These are phyloP conservation scores for Heliosperma pusillum DNA, from an alignment of 148 eudicot species.

Conservation along the genomic window DNA sequence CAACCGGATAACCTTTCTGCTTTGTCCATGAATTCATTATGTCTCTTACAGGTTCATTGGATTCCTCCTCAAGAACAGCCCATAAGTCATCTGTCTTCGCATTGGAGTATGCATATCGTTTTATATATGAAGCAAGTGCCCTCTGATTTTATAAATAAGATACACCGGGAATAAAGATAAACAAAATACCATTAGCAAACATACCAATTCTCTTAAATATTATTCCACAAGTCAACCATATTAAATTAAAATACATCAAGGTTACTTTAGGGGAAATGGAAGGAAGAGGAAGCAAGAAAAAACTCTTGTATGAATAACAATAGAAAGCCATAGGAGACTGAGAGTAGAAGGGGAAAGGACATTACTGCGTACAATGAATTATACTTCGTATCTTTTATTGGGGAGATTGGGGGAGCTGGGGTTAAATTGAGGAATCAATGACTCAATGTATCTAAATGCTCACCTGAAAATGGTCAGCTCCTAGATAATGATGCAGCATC, in stretches of 20 bases:
- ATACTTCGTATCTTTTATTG: too few relatives aligned
- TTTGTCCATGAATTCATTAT: constrained; percentile 94
- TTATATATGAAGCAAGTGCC: constrained; percentile 84
- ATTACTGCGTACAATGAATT: too few relatives aligned
- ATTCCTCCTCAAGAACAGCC: constrained; percentile 86
- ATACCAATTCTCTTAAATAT: neutral
- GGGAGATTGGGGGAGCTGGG: neutral
- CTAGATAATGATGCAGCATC: constrained; percentile 92
- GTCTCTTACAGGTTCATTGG: constrained; percentile 80
- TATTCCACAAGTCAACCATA: too few relatives aligned
- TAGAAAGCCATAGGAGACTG: too few relatives aligned
- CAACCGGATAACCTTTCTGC: constrained; percentile 92
- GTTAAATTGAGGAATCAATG: neutral
- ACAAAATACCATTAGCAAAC: neutral
- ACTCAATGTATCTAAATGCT: too few relatives aligned
- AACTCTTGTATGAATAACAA: too few relatives aligned
- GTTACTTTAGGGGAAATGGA: too few relatives aligned
- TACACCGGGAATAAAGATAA: neutral
- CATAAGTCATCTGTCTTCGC: constrained; percentile 96
- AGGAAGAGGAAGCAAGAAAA: too few relatives aligned
- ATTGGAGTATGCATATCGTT: constrained; percentile 79
- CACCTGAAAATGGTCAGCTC: constrained; percentile 87
- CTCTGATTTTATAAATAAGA: constrained; percentile 36
- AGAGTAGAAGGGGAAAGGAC: too few relatives aligned
- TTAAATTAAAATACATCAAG: too few relatives aligned